A percentile compares a stretch with the other conserved stretches of the same genome.
phyloP scores from a whole-genome alignment of 805 yeast species.

The Suhomyces sp. region DNA sequence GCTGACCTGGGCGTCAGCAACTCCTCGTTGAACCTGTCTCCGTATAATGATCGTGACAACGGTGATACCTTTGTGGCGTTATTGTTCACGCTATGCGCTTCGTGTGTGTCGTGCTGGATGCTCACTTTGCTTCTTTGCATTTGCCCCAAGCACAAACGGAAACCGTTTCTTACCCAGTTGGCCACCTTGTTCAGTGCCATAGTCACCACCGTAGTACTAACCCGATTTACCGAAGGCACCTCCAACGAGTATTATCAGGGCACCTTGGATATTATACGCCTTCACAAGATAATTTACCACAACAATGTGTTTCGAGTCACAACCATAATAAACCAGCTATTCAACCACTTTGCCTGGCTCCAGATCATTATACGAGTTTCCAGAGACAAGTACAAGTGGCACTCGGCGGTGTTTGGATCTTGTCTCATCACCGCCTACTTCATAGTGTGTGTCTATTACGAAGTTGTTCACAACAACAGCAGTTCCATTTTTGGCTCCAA shows the following conservation, averaged over 20 bases:
- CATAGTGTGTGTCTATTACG: slow-evolving; percentile 14
- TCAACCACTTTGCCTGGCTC: slow-evolving; percentile 54
- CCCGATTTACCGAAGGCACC: slow-evolving; percentile 45
- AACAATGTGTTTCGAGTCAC: slow-evolving; percentile 37
- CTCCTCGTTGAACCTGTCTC: slow-evolving; percentile 8
- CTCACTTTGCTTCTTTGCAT: slow-evolving; percentile 54
- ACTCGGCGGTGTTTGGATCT: slow-evolving; percentile 21
- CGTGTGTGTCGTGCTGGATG: slow-evolving; percentile 70
- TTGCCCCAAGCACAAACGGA: slow-evolving; percentile 46
- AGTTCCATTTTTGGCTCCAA: slow-evolving; percentile 10
- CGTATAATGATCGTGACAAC: slow-evolving; percentile 30
- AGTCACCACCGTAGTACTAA: slow-evolving; percentile 50
- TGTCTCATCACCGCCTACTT: slow-evolving; percentile 14
- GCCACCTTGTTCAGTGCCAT: slow-evolving; percentile 58
- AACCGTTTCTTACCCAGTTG: slow-evolving; percentile 55
- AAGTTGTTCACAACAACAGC: slow-evolving; percentile 6
- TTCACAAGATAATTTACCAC: slow-evolving; percentile 37
- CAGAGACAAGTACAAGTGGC: slow-evolving; percentile 22
- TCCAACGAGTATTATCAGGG: slow-evolving; percentile 49
- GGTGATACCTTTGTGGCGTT: slow-evolving; percentile 45
- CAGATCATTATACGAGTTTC: slow-evolving; percentile 41
- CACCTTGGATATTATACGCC: slow-evolving; percentile 48
- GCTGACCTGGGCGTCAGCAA: neutral
- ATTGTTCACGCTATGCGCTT: slow-evolving; percentile 51
- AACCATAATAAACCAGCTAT: slow-evolving; percentile 38